These are phyloP conservation scores for Yamadazyma friedrichii DNA, from an alignment of 1,139 yeast species.

Conservation along the genomic window DNA sequence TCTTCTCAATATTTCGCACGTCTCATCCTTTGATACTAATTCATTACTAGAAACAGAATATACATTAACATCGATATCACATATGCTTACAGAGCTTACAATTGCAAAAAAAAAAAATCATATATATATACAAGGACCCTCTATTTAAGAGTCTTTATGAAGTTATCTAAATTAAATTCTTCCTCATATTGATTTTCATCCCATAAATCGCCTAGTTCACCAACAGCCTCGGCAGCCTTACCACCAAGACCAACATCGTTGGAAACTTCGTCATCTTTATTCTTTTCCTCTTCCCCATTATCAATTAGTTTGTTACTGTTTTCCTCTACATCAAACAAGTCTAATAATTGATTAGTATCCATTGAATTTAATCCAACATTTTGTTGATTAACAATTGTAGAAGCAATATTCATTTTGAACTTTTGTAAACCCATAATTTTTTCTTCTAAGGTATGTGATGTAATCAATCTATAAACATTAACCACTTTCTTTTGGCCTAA, in stretches of 20 bases:
- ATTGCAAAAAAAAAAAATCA: background rate
- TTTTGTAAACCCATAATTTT: conserved; percentile 98
- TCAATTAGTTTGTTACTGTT: conserved; percentile 42
- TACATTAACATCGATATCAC: background rate
- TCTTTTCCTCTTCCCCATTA: conserved; percentile 24
- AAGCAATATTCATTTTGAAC: conserved; percentile 96
- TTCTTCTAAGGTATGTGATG: conserved; percentile 91
- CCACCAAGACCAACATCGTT: conserved; percentile 65
- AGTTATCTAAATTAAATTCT: conserved; percentile 90
- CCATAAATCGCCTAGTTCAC: conserved; percentile 94
- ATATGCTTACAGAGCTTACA: background rate
- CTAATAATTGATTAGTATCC: conserved; percentile 94
- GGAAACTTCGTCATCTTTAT: conserved; percentile 29
- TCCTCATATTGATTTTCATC: conserved; percentile 95
- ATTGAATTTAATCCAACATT: conserved; percentile 91
- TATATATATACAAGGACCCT: conserved; percentile 1
- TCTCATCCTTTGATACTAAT: no score
- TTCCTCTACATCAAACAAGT: conserved; percentile 78
- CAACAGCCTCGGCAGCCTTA: conserved; percentile 70
- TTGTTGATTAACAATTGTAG: conserved; percentile 94
- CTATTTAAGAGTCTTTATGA: conserved; percentile 70
- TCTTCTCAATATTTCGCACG: conserved; percentile 1
- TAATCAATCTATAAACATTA: conserved; percentile 87
- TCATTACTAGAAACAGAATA: background rate
- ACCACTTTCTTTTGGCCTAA: conserved; percentile 98